A percentile compares a stretch with the other conserved stretches of the same genome.
phyloP scores from a whole-genome alignment of 2,329 filamentous ascomycete genomes.

The Tolypocladium ovalisporum region DNA sequence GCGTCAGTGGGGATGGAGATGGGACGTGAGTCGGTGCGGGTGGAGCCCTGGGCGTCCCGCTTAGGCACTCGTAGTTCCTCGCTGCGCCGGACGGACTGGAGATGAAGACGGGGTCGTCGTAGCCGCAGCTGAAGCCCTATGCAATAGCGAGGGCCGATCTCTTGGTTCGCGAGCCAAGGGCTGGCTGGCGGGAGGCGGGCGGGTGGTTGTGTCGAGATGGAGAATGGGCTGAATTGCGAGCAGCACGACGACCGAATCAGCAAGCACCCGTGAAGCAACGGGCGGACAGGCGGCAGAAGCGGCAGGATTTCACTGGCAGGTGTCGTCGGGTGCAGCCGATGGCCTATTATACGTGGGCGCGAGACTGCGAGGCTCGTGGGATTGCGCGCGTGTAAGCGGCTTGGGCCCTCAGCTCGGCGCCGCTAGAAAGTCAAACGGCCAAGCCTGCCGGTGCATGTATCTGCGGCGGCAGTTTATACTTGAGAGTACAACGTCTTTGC shows the following conservation, averaged over 20 bases:
- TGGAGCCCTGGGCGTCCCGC: constrained; percentile 2
- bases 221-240: neutral
- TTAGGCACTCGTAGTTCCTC: neutral
- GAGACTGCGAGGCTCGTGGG: neutral
- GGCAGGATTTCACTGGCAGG: constrained; percentile 2
- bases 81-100: neutral
- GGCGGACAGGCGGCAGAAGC: constrained; percentile 11
- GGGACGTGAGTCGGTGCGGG: constrained; percentile 6
- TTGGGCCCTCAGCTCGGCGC: constrained; percentile 20
- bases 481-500: neutral
- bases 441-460: neutral
- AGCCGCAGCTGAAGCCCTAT: neutral
- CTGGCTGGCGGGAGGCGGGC: neutral
- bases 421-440: constrained; percentile 5
- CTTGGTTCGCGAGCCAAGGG: neutral
- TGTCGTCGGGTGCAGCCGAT: neutral
- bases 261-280: neutral
- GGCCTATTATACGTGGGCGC: neutral
- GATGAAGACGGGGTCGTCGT: neutral
- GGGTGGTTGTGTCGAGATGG: neutral
- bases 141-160: neutral
- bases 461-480: neutral
- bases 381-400: constrained; percentile 13
- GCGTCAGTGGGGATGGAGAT: constrained; percentile 1
- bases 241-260: neutral